Evolutionary conservation across 768 basidiomycete species (phyloP), one percentile per base, ranked within the genome.

Genomic region (Rhizopogon rudus): DNA sequence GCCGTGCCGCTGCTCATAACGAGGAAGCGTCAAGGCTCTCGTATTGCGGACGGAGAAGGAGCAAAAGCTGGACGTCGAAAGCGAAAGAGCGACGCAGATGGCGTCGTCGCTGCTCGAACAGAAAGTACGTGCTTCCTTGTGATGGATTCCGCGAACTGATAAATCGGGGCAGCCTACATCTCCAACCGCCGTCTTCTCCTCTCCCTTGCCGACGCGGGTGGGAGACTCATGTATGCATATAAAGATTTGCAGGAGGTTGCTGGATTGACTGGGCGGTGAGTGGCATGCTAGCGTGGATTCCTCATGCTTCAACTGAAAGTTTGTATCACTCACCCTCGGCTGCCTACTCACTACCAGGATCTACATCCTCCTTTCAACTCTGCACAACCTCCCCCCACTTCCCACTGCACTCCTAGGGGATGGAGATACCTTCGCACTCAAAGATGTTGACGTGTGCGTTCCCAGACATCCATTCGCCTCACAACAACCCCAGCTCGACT

Each of bases 211-310:
- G 96, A 98, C 63, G 96, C 95, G 0, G 96, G 96, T 14, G 93
- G 94, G 0, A 80, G 96, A 35, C 74, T 98, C 44, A 98, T 98
- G 95, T 95, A 93, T 66, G 93, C 93, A 0, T 93, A 95, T 67
- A 98, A 97, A 66, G 96, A 98, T 63, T 75, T 98, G 6, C 83
- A 97, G 22, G 93, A 96, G 67, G 82, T 98, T n/a, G 93, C 93
- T 5, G 96, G 96, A 9, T 83, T 95, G 54, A 97, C 96, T 2
- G 87, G 87, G 29, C 67, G 67, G 67, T 67, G 53, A 29, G 61
- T 42, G 49, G 8, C 16, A 3, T 28, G 17, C 9, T 20, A 4
- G 1, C 9, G 31, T 33, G 9, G 13, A 37, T 37, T 37, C 35
- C 35, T 37, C 35, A 13, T 37, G 12, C 12, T 3, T 37, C 5